Percentiles rank a stretch among this genome's conserved stretches.
Conservation (phyloP, 2,329 filamentous ascomycete species). For the Talaromyces sp. region DNA sequence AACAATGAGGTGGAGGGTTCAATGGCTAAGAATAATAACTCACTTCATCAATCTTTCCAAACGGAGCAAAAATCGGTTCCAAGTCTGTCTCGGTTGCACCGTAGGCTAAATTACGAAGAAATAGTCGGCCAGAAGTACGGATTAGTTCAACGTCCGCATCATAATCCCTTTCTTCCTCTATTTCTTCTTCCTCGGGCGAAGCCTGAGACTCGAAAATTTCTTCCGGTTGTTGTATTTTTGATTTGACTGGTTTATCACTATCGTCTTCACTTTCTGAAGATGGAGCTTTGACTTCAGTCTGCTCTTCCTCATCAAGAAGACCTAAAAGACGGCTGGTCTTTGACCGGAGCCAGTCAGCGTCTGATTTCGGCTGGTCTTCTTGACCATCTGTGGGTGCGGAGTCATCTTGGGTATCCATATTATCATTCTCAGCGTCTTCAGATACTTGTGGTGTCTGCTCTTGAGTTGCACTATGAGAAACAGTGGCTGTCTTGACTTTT, state of each 20-base stretch:
- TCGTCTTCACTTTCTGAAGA: conserved; percentile 12
- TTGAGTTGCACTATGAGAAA: not conserved
- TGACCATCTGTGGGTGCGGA: conserved; percentile 20
- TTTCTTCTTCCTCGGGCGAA: conserved; percentile 1
- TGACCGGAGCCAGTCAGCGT: conserved; percentile 88
- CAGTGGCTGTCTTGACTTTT: not conserved
- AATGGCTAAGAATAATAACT: conserved; percentile 35
- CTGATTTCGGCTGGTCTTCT: conserved; percentile 48
- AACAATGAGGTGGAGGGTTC: not conserved
- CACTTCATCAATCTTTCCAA: conserved; percentile 84
- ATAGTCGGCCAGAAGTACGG: conserved; percentile 70
- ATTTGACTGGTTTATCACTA: not conserved
- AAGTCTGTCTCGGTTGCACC: conserved; percentile 73
- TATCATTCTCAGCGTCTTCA: conserved; percentile 12
- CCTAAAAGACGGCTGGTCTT: conserved; percentile 83
- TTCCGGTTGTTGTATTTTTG: not conserved
- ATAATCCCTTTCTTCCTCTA: conserved; percentile 20
- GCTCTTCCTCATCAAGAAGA: conserved; percentile 65
- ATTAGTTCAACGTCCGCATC: conserved; percentile 58
- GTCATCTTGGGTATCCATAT: not conserved
- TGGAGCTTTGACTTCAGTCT: conserved; percentile 35
- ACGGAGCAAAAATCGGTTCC: conserved; percentile 62
- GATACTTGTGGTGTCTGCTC: conserved; percentile 15
- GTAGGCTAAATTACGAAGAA: conserved; percentile 85
- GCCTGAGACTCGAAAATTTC: conserved; percentile 6